Base-by-base conservation (phyloP, 305 asterid species). In the Nicotiana rustica region DNA sequence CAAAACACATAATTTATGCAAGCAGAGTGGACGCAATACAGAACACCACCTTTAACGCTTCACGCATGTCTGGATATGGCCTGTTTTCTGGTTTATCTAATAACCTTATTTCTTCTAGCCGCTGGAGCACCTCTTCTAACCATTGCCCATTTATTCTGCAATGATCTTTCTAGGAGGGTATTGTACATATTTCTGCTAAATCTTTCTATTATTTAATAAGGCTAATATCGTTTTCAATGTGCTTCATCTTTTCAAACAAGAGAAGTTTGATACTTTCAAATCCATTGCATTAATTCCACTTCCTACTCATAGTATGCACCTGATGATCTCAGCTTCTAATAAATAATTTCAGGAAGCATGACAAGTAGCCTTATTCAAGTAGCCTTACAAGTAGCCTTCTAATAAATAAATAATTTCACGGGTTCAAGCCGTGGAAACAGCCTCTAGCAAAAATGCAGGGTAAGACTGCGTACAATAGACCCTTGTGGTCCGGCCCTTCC, bases 271-370 rank as follows among this genome's bases (percentile, higher is more conserved):
- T 47, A 13, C 38, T 47, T 47, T 71, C 14, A 0, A 71, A 71
- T 71, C 61, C 21, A 0, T 6, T 8, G 3, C 79, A 44, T 14
- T 47, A 41, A 13, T 71, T 47, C 21, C 38, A 44, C 19, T 71
- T 71, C 36, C 38, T 71, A 47, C 79, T 71, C 38, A 47, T 6
- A 52, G 17, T 52, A 71, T 70, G 62, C 14, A 13, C 79, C 49
- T 29, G 12, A 5, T 19, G 78, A 38, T 69, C 77, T 18, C 33
- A 69, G 57, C 77, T 69, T 69, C 57, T 69, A 14, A 38, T 38
- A 41, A 41, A 70, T 41, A 13, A 47, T 21, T 47, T 71, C 41
- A 47, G 59, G 36, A 71, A 71, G 79, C 6, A 25, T 47, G 13
- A 12, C 61, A 44, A 12, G 38, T 65, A 13, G 17, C 25, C 25